Conservation (phyloP, 2,329 filamentous ascomycete genomes). For the Colletotrichum brevisporum region DNA sequence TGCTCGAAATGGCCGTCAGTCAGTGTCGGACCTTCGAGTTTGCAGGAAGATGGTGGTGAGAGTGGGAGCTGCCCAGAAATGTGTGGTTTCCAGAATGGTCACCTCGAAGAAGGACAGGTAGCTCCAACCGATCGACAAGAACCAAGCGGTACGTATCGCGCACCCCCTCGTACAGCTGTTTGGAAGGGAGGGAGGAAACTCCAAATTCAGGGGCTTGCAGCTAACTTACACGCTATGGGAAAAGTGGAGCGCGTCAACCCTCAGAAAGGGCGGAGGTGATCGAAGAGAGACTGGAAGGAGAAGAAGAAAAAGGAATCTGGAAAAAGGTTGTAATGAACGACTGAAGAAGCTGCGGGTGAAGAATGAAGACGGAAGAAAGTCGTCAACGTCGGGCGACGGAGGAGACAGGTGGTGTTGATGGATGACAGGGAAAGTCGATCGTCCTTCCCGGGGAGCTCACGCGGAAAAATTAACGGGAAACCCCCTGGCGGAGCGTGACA, state of each 20-base stretch:
- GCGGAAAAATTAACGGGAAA: slow-evolving; percentile 35
- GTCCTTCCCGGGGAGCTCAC: slow-evolving; percentile 10
- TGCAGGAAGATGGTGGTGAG: slow-evolving; percentile 9
- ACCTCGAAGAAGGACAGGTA: slow-evolving; percentile 39
- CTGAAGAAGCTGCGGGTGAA: slow-evolving; percentile 29
- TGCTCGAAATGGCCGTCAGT: slow-evolving; percentile 36
- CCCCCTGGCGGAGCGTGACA: slow-evolving; percentile 20
- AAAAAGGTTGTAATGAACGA: slow-evolving; percentile 22
- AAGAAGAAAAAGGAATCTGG: slow-evolving; percentile 25
- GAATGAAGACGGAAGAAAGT: neutral
- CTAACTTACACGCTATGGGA: slow-evolving; percentile 36
- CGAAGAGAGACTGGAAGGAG: slow-evolving; percentile 36
- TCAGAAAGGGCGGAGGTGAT: slow-evolving; percentile 22
- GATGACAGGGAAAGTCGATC: slow-evolving; percentile 20
- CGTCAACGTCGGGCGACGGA: slow-evolving; percentile 5
- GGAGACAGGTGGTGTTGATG: slow-evolving; percentile 10
- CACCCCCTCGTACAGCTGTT: slow-evolving; percentile 11
- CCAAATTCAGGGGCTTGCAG: slow-evolving; percentile 26
- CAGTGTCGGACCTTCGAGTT: slow-evolving; percentile 5
- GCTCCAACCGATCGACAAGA: slow-evolving; percentile 29
- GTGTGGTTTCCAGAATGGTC: slow-evolving; percentile 12
- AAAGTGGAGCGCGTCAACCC: slow-evolving; percentile 34
- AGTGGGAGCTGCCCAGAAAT: slow-evolving; percentile 9
- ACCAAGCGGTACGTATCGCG: slow-evolving; percentile 35
- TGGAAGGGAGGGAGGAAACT: slow-evolving; percentile 31